Percentiles rank a stretch among this genome's conserved stretches.
These are phyloP conservation scores for Calonectria hawksworthii DNA, from an alignment of 2,329 filamentous ascomycete species.

Conservation along the genomic window DNA sequence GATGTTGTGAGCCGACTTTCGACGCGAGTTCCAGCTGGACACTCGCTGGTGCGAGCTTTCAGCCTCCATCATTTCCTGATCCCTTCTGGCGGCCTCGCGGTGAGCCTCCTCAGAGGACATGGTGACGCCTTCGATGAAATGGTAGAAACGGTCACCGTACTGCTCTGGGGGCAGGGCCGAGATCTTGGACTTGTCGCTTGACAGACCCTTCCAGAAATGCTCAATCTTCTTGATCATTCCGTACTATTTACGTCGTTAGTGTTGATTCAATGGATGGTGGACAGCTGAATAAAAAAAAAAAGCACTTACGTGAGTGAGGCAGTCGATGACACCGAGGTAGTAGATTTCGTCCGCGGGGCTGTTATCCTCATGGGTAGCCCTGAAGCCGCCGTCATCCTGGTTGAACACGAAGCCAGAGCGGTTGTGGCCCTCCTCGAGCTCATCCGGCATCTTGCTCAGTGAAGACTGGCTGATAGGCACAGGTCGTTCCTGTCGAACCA, in stretches of 20 bases:
- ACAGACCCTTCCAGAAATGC: conserved; percentile 96
- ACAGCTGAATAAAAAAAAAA: not conserved
- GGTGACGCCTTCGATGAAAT: conserved; percentile 91
- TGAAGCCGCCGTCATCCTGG: conserved; percentile 92
- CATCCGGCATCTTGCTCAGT: conserved; percentile 88
- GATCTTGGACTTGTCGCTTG: conserved; percentile 86
- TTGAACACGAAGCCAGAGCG: conserved; percentile 87
- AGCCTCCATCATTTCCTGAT: conserved; percentile 68
- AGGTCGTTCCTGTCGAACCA: conserved; percentile 92
- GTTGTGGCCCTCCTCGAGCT: conserved; percentile 81
- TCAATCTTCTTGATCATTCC: conserved; percentile 95
- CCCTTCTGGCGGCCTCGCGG: conserved; percentile 72
- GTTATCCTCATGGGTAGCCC: conserved; percentile 93
- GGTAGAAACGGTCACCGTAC: conserved; percentile 94
- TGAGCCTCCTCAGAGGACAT: conserved; percentile 89
- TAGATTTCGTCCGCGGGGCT: conserved; percentile 91
- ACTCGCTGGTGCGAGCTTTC: conserved; percentile 52
- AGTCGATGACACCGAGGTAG: conserved; percentile 98
- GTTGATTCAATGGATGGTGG: not conserved
- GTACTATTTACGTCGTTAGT: conserved; percentile 72
- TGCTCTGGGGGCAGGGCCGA: conserved; percentile 91
- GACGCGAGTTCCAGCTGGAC: conserved; percentile 54
- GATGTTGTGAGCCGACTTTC: conserved; percentile 50
- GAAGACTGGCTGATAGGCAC: conserved; percentile 91
- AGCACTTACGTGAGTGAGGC: conserved; percentile 89